These are phyloP conservation scores for Aspergillus latus DNA, from an alignment of 2,329 filamentous ascomycete genomes.

Conservation along the genomic window DNA sequence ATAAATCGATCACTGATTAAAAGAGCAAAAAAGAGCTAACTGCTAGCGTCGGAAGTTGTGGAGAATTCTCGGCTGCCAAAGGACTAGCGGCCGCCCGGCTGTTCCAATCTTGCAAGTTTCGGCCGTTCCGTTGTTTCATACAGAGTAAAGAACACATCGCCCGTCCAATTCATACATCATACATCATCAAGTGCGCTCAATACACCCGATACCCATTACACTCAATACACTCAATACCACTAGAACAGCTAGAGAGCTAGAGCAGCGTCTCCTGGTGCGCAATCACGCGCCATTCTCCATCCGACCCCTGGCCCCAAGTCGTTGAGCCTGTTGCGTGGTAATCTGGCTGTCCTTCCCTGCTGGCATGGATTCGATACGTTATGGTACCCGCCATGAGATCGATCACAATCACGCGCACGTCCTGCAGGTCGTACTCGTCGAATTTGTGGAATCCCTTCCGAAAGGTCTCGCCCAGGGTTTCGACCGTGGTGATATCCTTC, in stretches of 20 bases:
- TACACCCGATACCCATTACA: no score
- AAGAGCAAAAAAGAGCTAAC: neutral
- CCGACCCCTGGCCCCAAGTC: constrained; percentile 40
- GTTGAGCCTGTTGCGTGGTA: constrained; percentile 34
- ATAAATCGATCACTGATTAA: neutral
- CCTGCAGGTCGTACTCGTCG: constrained; percentile 24
- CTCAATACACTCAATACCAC: no score
- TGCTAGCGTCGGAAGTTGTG: constrained; percentile 4
- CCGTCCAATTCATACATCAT: no score
- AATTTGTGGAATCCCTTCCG: constrained; percentile 38
- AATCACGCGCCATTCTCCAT: constrained; percentile 40
- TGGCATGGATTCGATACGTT: constrained; percentile 35
- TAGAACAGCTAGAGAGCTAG: no score
- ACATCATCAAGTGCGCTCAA: no score
- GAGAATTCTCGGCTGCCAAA: constrained; percentile 2
- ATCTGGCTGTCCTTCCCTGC: constrained; percentile 23
- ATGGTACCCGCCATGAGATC: constrained; percentile 39
- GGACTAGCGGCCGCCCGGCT: neutral
- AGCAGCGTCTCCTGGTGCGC: constrained; percentile 36
- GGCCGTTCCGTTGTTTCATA: no score
- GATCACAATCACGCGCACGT: constrained; percentile 31
- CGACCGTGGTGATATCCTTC: constrained; percentile 32
- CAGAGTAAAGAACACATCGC: no score
- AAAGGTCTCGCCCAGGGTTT: constrained; percentile 30
- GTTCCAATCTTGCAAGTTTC: neutral